Evolutionary conservation across 2,329 filamentous ascomycete species (phyloP).

Genomic region (Lizonia empirigonia): DNA sequence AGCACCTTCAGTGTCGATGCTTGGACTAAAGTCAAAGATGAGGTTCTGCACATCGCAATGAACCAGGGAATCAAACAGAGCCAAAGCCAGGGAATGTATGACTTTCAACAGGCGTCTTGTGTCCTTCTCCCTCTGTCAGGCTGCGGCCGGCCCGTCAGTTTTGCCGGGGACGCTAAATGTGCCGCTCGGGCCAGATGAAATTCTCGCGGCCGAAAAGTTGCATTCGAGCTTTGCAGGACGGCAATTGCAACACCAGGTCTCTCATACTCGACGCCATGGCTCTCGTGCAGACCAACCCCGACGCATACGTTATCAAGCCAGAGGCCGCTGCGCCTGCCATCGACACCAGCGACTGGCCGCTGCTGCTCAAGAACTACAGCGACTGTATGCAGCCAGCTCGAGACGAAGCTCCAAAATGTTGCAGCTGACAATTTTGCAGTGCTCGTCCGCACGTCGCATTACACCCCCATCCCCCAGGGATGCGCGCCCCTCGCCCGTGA

Average conservation of each 20-base stretch:
- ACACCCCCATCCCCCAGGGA: conserved; percentile 93
- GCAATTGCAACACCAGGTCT: conserved; percentile 35
- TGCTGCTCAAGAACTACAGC: conserved; percentile 95
- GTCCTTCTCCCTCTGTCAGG: too few species aligned
- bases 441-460: conserved; percentile 91
- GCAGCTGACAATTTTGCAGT: conserved; percentile 59
- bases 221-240: conserved; percentile 31
- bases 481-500: conserved; percentile 91
- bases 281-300: conserved; percentile 51
- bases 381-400: conserved; percentile 68
- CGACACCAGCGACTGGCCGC: conserved; percentile 88
- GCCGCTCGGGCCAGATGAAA: conserved; percentile 3
- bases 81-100: too few species aligned
- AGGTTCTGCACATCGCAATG: too few species aligned
- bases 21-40: too few species aligned
- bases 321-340: conserved; percentile 77
- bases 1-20: too few species aligned
- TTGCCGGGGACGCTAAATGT: conserved; percentile 6
- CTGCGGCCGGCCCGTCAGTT: conserved; percentile 5
- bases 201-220: conserved; percentile 29
- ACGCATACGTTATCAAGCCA: conserved; percentile 91
- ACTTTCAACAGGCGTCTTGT: too few species aligned
- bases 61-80: too few species aligned
- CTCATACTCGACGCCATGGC: conserved; percentile 40
- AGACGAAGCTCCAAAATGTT: conserved; percentile 25